Evolutionary conservation across 2,329 filamentous ascomycete species (phyloP), one percentile per base, ranked within the genome.

Genomic region (Coniella lustricola): DNA sequence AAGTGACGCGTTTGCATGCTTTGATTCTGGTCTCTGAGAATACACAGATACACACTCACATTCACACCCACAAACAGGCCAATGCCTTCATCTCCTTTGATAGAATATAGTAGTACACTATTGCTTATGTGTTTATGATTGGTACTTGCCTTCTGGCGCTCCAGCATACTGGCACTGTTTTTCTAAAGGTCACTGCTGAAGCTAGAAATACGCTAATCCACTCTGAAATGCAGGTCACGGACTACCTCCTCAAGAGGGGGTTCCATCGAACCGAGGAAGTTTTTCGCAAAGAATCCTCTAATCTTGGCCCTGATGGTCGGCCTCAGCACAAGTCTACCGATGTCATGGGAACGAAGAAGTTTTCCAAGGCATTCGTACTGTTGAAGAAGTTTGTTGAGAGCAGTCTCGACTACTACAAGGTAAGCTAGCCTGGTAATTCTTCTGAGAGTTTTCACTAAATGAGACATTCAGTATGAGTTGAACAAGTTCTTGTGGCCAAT

Each of bases 241-340:
- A 98, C 59, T 98, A 98, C 65, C 75, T 98, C 1, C 81, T 90
- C 2, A 98, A 98, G 66, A 90, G 96, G 57, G 93, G 93, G 0
- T 98, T 96, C 67, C 90, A 84, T 46, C 79, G 86, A 20, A 97
- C 93, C 1, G 93, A 98, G 66, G 87, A 91, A 17, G 87, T 93
- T 63, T 87, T 98, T 46, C 82, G 93, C 37, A 85, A 89, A 65
- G 93, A 98, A 66, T 95, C 90, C 1, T 83, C 87, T 20, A 83
- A 90, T 57, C 76, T 93, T 36, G 87, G 91, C 49, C 77, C 84
- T 18, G 87, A 90, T 63, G 90, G 90, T 8, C 81, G 85, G 50
- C 87, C 89, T 2, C 77, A 91, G 31, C 76, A 82, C 41, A 67
- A 69, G 13, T 71, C 73, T 45, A 79, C 80, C 16, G 85, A 89